Conservation (phyloP, 2,329 filamentous ascomycete species). For the Clonostachys sp. region DNA sequence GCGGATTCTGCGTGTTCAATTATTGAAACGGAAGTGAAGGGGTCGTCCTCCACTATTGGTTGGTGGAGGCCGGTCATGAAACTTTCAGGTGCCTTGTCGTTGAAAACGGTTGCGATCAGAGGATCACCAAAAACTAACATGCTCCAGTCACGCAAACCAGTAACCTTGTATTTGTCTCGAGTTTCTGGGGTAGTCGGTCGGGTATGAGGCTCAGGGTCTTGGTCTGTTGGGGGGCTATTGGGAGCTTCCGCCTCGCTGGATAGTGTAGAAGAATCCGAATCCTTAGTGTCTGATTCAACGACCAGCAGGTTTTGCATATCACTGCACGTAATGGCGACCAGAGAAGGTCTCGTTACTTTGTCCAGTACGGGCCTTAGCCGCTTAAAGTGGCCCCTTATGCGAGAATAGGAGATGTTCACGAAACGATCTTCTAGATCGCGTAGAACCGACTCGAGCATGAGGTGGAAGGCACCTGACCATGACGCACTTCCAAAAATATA, state of each 20-base stretch:
- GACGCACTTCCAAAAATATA: not conserved
- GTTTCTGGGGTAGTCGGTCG: not conserved
- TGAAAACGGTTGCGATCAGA: conserved; percentile 33
- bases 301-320: conserved; percentile 47
- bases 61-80: not conserved
- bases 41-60: not conserved
- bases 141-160: conserved; percentile 54
- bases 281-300: not conserved
- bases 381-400: conserved; percentile 46
- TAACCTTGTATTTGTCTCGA: conserved; percentile 24
- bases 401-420: conserved; percentile 51
- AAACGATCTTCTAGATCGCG: conserved; percentile 57
- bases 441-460: conserved; percentile 49
- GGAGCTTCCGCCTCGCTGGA: too few species aligned
- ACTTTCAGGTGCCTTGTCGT: not conserved
- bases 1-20: not conserved
- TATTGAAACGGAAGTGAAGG: not conserved
- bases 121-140: conserved; percentile 57
- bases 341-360: conserved; percentile 40
- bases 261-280: not conserved
- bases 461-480: conserved; percentile 54
- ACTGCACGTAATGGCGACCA: conserved; percentile 50
- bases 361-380: conserved; percentile 46
- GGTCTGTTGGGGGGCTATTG: too few species aligned
- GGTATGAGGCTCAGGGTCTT: too few species aligned